phyloP scores from a whole-genome alignment of 2,329 filamentous ascomycete species.

The Leptoxyphium fumago region DNA sequence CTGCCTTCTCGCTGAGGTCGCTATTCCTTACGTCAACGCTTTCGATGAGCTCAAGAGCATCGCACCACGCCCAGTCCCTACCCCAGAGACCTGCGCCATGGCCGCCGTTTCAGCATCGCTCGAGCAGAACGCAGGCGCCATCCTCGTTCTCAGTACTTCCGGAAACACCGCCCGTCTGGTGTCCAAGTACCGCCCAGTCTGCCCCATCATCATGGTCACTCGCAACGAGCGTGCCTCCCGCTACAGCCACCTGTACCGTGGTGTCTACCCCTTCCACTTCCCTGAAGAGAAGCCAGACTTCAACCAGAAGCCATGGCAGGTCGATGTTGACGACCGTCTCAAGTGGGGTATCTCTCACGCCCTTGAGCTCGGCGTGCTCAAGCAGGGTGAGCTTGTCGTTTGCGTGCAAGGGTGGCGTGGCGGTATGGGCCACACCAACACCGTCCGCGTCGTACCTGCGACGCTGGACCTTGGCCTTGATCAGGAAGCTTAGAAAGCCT shows the following conservation, averaged over 20 bases:
- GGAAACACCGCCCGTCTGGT: constrained; percentile 88
- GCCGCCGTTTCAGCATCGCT: constrained; percentile 89
- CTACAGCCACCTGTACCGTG: constrained; percentile 90
- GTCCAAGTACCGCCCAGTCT: constrained; percentile 97
- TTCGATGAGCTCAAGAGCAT: constrained; percentile 89
- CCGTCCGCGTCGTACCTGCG: constrained; percentile 40
- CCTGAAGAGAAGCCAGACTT: constrained; percentile 91
- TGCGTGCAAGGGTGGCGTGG: constrained; percentile 87
- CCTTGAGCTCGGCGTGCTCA: constrained; percentile 64
- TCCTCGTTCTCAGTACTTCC: constrained; percentile 87
- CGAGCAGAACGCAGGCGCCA: constrained; percentile 90
- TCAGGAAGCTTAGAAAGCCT: constrained; percentile 25
- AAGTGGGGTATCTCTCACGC: constrained; percentile 91
- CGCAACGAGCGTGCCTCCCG: constrained; percentile 70
- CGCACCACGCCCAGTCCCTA: constrained; percentile 67
- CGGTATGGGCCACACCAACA: constrained; percentile 86
- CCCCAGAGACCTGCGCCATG: constrained; percentile 91
- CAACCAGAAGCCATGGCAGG: constrained; percentile 84
- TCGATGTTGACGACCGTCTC: constrained; percentile 93
- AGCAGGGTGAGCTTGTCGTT: constrained; percentile 58
- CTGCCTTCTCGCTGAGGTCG: constrained; percentile 90
- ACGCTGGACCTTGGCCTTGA: constrained; percentile 36
- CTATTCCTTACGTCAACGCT: constrained; percentile 90
- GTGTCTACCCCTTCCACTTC: constrained; percentile 96
- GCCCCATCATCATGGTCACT: constrained; percentile 98